A percentile compares a stretch with the other conserved stretches of the same genome.
Conservation (phyloP, 1,284 basidiomycete species). For the Anthracocystis walkeri region DNA sequence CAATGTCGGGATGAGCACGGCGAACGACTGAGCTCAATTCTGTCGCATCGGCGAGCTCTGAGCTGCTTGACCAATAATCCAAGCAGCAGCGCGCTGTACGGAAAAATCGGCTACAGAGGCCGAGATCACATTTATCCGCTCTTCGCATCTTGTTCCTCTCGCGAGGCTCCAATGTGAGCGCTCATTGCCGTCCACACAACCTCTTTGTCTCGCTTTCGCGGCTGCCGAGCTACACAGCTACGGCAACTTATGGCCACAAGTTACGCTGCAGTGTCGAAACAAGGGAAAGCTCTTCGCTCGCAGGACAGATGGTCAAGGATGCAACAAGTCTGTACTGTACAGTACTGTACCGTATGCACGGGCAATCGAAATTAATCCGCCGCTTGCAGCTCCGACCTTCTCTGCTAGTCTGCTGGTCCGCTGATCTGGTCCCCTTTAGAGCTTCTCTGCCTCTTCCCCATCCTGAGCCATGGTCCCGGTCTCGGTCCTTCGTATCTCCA, state of each 20-base stretch:
- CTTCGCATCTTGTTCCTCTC: neutral
- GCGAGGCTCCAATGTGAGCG: neutral
- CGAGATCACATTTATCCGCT: conserved; percentile 3
- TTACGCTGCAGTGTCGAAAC: too few species aligned
- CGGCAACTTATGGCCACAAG: too few species aligned
- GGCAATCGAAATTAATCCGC: conserved; percentile 40
- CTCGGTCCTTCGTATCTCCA: neutral
- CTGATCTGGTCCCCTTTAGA: too few species aligned
- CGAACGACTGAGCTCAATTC: too few species aligned
- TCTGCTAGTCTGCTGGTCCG: neutral
- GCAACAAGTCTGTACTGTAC: too few species aligned
- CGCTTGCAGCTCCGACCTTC: conserved; percentile 26
- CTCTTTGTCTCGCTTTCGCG: too few species aligned
- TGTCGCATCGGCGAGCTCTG: too few species aligned
- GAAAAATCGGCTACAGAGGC: neutral
- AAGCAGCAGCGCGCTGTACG: neutral
- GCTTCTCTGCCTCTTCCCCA: neutral
- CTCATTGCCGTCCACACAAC: too few species aligned
- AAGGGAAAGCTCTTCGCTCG: neutral
- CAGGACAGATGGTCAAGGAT: neutral
- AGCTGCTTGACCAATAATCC: too few species aligned
- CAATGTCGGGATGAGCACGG: too few species aligned
- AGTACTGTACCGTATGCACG: conserved; percentile 13
- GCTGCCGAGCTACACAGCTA: too few species aligned
- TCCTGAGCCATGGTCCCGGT: neutral